Conservation (phyloP, 2,329 filamentous ascomycete genomes). For the Davidsoniella eucalypti region DNA sequence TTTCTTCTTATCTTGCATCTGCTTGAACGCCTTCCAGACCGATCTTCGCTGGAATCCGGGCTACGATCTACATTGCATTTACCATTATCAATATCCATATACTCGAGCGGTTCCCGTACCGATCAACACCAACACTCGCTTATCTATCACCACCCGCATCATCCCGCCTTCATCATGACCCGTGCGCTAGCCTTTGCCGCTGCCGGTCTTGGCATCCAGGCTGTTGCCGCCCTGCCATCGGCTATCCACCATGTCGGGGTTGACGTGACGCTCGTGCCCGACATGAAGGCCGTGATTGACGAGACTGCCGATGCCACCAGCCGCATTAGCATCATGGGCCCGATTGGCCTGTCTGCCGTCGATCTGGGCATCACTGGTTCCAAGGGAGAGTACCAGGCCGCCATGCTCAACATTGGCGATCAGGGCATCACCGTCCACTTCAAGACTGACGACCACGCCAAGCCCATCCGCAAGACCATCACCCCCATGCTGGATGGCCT, state of each 20-base stretch:
- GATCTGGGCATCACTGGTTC: constrained; percentile 9
- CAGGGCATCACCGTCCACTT: constrained; percentile 7
- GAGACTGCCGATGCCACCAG: neutral
- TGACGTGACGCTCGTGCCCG: constrained; percentile 8
- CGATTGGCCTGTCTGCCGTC: constrained; percentile 8
- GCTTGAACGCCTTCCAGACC: no score
- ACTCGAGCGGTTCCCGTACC: no score
- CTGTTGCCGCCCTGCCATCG: constrained; percentile 1
- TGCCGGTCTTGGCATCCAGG: constrained; percentile 5
- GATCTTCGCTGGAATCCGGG: neutral
- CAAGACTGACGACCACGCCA: neutral
- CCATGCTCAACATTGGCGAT: constrained; percentile 9
- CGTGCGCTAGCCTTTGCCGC: constrained; percentile 4
- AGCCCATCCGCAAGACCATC: constrained; percentile 7
- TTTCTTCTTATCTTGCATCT: neutral
- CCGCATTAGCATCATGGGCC: constrained; percentile 6
- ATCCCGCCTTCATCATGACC: constrained; percentile 1
- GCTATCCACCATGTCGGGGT: constrained; percentile 10
- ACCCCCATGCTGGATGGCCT: constrained; percentile 9
- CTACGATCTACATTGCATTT: neutral
- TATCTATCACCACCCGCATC: neutral
- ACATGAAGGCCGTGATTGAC: neutral
- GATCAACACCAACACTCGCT: neutral
- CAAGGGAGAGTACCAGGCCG: constrained; percentile 5
- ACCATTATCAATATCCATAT: no score